These are phyloP conservation scores for Lasiodiplodia sp. DNA, from an alignment of 2,329 filamentous ascomycete genomes.

Conservation along the genomic window DNA sequence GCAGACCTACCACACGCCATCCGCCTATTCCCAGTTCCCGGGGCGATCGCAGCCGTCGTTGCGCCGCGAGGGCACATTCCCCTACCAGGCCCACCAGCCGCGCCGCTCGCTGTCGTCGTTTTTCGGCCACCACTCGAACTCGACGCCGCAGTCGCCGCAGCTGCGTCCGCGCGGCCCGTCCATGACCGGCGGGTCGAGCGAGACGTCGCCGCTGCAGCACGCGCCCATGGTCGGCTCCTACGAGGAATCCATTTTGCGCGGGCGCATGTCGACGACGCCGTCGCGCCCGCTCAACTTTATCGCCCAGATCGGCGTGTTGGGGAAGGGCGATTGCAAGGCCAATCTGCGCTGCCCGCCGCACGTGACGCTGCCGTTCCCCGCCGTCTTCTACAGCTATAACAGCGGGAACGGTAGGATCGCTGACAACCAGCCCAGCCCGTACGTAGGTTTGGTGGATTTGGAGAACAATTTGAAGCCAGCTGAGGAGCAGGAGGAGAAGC, in stretches of 20 bases:
- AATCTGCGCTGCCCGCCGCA: conserved; percentile 87
- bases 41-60: conserved; percentile 47
- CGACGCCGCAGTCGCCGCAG: conserved; percentile 54
- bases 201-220: conserved; percentile 80
- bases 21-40: conserved; percentile 31
- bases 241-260: conserved; percentile 93
- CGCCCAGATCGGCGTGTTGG: conserved; percentile 93
- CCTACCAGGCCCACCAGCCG: conserved; percentile 81
- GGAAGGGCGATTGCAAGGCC: conserved; percentile 85
- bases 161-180: conserved; percentile 71
- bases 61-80: conserved; percentile 66
- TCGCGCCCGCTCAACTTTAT: conserved; percentile 92
- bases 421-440: conserved; percentile 91
- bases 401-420: conserved; percentile 71
- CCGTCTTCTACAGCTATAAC: conserved; percentile 94
- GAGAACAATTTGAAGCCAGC: conserved; percentile 75
- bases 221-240: conserved; percentile 98
- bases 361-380: conserved; percentile 88
- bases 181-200: conserved; percentile 67
- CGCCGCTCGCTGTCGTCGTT: conserved; percentile 75
- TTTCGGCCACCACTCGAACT: conserved; percentile 47
- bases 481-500: conserved; percentile 51
- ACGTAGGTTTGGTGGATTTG: conserved; percentile 91
- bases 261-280: conserved; percentile 95
- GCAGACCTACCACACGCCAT: conserved; percentile 55